Evolutionary conservation across 2,329 filamentous ascomycete genomes (phyloP), one percentile per base, ranked within the genome.

Genomic region (Coniochaeta sp.): DNA sequence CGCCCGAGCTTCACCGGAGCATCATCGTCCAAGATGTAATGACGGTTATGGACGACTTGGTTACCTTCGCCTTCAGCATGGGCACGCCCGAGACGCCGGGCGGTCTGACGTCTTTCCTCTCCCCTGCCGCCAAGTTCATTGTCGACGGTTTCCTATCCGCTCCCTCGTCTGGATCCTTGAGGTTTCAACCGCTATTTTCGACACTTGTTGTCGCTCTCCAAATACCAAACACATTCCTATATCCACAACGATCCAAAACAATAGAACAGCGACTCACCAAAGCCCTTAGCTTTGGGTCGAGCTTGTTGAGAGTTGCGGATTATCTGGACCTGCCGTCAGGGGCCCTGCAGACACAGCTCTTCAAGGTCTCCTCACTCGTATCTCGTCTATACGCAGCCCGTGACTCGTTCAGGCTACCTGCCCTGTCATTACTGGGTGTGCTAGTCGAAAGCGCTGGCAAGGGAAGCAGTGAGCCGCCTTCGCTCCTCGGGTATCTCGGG

Each of bases 401-500:
- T 62, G 85, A 89, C 62, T 73, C 75, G 8, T 91, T 90, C 72
- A 86, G 84, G 66, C 77, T 80, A 16, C 81, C 87, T 1, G 83
- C 89, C 1, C 81, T 93, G 34, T 79, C 81, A 28, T 76, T 97
- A 2, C 77, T 96, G 8, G 87, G 92, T 62, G 84, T 87, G 12
- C 75, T 96, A 19, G 86, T 96, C 30, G 80, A 87, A 50, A 87
- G 83, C 64, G 88, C 89, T 26, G 85, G 87, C 26, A 84, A 84
- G 62, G 77, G 80, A 17, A 76, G 82, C 32, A 81, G 80, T n/a
- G 92, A 97, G 66, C 91, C 93, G 1, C 90, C 91, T n/a, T 97
- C 93, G 7, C 80, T 99, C n/a, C 84, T 99, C 24, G 93, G 93
- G 34, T 91, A 96, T 69, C 79, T 99, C 7, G 92, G 92, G 1